Conservation (phyloP, 257 asterid species). For the Solanum acaule region DNA sequence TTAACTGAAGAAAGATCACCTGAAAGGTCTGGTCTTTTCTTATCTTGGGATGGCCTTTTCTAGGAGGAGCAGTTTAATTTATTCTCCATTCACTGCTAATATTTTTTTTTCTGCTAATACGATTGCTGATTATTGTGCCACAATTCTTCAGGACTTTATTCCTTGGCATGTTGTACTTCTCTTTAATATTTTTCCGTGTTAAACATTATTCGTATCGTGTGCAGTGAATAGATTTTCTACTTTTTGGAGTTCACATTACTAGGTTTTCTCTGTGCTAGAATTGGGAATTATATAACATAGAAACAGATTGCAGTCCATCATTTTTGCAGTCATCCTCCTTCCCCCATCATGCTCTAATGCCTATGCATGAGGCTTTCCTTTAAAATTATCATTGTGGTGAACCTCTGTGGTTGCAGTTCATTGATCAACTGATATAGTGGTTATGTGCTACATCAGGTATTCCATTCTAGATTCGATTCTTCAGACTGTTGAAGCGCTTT, state of each 20-base stretch:
- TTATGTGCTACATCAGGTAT: constrained; percentile 40
- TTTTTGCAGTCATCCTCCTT: neutral
- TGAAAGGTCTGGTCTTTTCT: constrained; percentile 47
- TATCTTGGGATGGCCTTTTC: neutral
- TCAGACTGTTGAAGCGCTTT: constrained; percentile 74
- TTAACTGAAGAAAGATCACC: constrained; percentile 46
- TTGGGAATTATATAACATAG: neutral
- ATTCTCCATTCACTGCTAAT: neutral
- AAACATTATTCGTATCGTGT: neutral
- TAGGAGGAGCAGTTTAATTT: neutral
- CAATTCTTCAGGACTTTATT: neutral
- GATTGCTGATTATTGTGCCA: neutral
- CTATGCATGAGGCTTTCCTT: neutral
- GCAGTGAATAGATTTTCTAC: neutral
- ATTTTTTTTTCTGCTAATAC: neutral
- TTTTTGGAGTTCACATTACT: neutral
- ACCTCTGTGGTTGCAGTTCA: neutral
- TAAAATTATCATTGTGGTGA: neutral
- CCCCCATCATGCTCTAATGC: neutral
- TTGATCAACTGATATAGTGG: neutral
- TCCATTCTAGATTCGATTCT: constrained; percentile 60
- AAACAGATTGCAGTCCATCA: neutral
- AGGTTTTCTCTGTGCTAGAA: neutral
- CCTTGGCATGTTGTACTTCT: neutral
- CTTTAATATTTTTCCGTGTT: neutral